Percentiles rank a stretch among this genome's conserved stretches.
Conservation (phyloP, 352 stramenopile species). For the Phytophthora rubi region DNA sequence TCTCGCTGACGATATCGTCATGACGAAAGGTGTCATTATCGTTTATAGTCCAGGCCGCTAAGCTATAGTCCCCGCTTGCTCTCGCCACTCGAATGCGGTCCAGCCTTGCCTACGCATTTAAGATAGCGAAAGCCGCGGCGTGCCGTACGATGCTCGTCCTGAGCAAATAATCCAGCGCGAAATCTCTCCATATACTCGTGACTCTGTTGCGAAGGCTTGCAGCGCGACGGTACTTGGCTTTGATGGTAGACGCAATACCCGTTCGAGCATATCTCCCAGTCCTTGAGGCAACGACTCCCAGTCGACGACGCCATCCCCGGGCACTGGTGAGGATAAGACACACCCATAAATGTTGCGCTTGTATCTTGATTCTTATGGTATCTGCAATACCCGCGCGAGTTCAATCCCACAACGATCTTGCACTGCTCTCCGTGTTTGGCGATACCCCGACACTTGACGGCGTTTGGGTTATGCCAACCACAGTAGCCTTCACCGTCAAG, state of each 20-base stretch:
- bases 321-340: slow-evolving; percentile 2
- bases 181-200: neutral
- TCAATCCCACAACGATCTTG: no score
- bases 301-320: slow-evolving; percentile 4
- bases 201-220: neutral
- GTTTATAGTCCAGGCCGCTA: no score
- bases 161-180: neutral
- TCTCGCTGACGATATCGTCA: no score
- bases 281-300: slow-evolving; percentile 3
- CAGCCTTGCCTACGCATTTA: no score
- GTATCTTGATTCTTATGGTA: no score
- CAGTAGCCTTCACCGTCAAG: slow-evolving; percentile 10
- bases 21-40: no score
- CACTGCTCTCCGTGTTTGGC: no score
- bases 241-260: slow-evolving; percentile 8
- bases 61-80: no score
- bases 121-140: neutral
- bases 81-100: no score
- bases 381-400: no score
- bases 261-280: slow-evolving; percentile 13
- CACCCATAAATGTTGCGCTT: neutral
- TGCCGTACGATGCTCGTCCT: neutral
- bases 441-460: neutral
- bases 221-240: neutral
- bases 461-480: slow-evolving; percentile 3